Base-by-base conservation (phyloP, 2,329 filamentous ascomycete genomes). In the Colletotrichum tabaci region DNA sequence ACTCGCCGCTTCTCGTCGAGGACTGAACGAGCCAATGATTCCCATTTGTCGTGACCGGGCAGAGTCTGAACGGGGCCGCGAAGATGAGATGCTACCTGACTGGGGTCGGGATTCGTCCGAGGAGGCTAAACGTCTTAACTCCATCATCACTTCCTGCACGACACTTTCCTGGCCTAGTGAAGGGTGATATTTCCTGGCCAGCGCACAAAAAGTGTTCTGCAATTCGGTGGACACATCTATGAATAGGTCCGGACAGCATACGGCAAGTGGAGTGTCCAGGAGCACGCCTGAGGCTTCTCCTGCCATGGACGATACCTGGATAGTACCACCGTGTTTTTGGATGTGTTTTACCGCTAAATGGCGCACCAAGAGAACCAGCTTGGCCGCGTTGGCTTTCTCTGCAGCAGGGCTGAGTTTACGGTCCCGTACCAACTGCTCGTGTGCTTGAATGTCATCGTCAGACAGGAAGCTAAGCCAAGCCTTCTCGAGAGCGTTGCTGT, bases 401-500 rank as follows among this genome's bases (percentile, higher is more conserved):
- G 81, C 67, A 3, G 77, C 75, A 4, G 80, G 78, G 40, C 77
- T 82, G 4, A 79, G 80, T 61, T 76, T 79, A 15, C 77, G 77
- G 70, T 78, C 77, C 42, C 77, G 77, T 38, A 74, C 75, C 4
- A 83, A 80, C 58, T 82, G 80, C 16, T 79, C 76, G 73, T 91
- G 89, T 42, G 86, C 84, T 73, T 82, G 78, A 72, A 83, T 78
- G 80, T 88, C 84, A 73, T 85, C 79, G 69, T 85, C 80, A 42
- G 86, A 84, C 26, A 84, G 82, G 18, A 96, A 84, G 18, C 85
- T 83, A 53, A 91, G 82, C 94, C 95, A 98, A 46, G 94, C 90
- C 74, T 90, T 89, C 79, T 97, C 94, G 15, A 98, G 85, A 2
- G 92, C 90, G 75, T 91, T 90, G 75, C 96, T 97, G 82, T 98